Evolutionary conservation across 768 basidiomycete genomes (phyloP).

Genomic region (Podaxis pistillaris): DNA sequence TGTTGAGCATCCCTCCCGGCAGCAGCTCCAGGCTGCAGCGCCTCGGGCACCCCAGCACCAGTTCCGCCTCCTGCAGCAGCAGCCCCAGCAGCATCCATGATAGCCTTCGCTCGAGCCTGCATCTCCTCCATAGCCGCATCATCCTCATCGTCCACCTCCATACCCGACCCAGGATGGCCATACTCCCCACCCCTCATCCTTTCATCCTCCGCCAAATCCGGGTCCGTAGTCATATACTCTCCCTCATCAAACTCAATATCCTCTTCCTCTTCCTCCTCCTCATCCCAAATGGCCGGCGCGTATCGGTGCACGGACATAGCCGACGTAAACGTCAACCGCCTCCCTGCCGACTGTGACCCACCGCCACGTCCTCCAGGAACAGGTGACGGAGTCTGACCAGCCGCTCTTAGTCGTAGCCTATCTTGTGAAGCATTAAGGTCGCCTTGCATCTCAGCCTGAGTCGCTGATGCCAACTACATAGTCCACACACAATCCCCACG

Average conservation of each 20-base stretch:
- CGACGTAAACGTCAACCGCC: conserved; percentile 70
- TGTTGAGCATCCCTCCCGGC: conserved; percentile 26
- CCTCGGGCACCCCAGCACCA: conserved; percentile 27
- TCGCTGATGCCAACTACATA: conserved; percentile 68
- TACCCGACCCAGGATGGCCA: not conserved
- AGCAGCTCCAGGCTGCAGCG: conserved; percentile 32
- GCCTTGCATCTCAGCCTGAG: conserved; percentile 66
- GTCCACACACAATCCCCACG: not conserved
- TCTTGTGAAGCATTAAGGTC: conserved; percentile 49
- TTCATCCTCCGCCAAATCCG: conserved; percentile 50
- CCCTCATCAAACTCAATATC: conserved; percentile 68
- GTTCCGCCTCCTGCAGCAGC: not conserved
- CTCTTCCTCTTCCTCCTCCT: conserved; percentile 71
- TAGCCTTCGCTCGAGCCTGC: conserved; percentile 21
- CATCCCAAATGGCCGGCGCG: conserved; percentile 80
- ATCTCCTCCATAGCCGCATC: conserved; percentile 44
- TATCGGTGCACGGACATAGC: conserved; percentile 70
- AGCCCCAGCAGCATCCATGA: not conserved
- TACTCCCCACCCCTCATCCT: not conserved
- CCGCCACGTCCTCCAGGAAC: conserved; percentile 33
- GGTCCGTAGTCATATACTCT: conserved; percentile 68
- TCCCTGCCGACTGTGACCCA: conserved; percentile 32
- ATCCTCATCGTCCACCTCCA: conserved; percentile 72
- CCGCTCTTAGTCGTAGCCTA: conserved; percentile 44
- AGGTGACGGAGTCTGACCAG: conserved; percentile 51